Evolutionary conservation across 306 rosid genomes (phyloP).

Genomic region (Corylus avellana): DNA sequence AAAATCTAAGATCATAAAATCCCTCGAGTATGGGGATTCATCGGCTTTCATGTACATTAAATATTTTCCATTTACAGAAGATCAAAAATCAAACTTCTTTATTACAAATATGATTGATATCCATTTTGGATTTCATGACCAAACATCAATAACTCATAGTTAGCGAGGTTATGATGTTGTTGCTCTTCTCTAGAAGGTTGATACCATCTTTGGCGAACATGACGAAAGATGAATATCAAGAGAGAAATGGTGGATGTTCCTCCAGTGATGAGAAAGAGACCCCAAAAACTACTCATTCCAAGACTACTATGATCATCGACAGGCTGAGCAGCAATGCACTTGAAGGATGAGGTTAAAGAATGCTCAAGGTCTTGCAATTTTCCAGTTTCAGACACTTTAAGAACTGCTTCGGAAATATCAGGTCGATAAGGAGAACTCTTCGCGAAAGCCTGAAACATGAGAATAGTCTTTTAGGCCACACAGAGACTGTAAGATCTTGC

Average conservation of each 20-base stretch:
- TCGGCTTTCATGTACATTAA: no score
- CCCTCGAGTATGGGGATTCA: no score
- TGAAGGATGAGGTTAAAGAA: not conserved
- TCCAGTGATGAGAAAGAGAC: no score
- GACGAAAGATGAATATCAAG: no score
- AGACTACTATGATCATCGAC: not conserved
- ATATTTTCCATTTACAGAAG: no score
- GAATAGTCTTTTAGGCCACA: not conserved
- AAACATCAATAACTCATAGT: not conserved
- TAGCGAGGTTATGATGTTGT: not conserved
- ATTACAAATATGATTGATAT: not conserved
- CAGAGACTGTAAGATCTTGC: no score
- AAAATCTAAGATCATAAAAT: no score
- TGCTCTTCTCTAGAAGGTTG: not conserved
- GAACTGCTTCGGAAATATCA: conserved; percentile 9
- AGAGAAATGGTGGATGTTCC: no score
- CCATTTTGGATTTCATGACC: not conserved
- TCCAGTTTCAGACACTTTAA: not conserved
- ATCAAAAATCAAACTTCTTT: not conserved
- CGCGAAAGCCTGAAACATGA: not conserved
- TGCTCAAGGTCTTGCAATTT: not conserved
- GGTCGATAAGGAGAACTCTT: conserved; percentile 10
- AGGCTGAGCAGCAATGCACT: not conserved
- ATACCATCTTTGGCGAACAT: no score
- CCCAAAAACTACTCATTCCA: not conserved